phyloP scores from a whole-genome alignment of 2,329 filamentous ascomycete species.

The Hymenoscyphus scutula region DNA sequence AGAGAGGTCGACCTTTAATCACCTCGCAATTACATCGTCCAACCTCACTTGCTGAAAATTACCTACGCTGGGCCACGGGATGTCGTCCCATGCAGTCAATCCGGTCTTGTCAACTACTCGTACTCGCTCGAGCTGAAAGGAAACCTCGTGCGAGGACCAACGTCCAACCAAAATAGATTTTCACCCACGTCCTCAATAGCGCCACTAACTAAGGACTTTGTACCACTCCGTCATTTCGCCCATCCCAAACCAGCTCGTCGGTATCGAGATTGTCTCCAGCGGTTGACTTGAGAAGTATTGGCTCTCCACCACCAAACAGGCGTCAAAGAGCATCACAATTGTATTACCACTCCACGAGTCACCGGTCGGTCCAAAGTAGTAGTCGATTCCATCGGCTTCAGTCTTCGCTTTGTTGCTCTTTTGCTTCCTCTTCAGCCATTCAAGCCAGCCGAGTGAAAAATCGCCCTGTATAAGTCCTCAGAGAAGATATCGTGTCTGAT shows the following conservation, averaged over 20 bases:
- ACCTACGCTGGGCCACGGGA: neutral
- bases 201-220: neutral
- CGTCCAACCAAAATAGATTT: conserved; percentile 13
- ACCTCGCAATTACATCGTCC: neutral
- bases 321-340: neutral
- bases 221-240: conserved; percentile 9
- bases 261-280: conserved; percentile 3
- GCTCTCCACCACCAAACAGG: neutral
- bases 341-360: neutral
- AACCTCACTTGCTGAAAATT: conserved; percentile 2
- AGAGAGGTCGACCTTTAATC: neutral
- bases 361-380: neutral
- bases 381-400: neutral
- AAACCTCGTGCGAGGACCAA: neutral
- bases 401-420: neutral
- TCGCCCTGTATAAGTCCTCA: neutral
- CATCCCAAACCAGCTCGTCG: conserved; percentile 8
- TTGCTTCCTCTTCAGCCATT: neutral
- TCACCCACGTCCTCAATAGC: conserved; percentile 3
- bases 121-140: conserved; percentile 5
- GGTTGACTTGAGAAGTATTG: neutral
- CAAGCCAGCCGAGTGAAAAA: neutral
- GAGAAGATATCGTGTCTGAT: neutral
- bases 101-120: neutral
- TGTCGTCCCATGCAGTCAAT: conserved; percentile 5